Base-by-base conservation (phyloP, 225 moss, liverwort and hornwort species). In the Pseudisothecium myosuroides region DNA sequence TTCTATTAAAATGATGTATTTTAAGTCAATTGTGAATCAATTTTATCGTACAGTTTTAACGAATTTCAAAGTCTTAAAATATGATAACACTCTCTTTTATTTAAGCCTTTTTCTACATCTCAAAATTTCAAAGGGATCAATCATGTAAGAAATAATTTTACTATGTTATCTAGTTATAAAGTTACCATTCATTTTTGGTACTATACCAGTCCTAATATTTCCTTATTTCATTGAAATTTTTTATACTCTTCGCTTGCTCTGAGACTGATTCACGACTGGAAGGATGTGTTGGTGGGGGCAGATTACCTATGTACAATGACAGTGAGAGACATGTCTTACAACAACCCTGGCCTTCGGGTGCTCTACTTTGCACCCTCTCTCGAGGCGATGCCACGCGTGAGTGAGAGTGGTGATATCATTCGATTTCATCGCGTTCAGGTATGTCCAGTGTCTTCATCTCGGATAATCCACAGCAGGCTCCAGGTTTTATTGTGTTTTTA, bases 361-460 rank as follows among this genome's bases (percentile, higher is more conserved):
- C 93, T 92, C 72, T 96, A 88, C 87, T 90, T 98, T 84, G 92
- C 94, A 75, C 92, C 95, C 50, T 58, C 75, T 80, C 50, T 91
- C 45, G 89, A 92, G 6, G 89, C 47, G 82, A 92, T 94, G 82
- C 98, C 98, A 13, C 75, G 89, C 37, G 98, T 97, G 71, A 92
- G 89, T 68, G 76, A 84, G 24, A 92, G 92, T 74, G 98, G 98
- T 83, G 98, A 98, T 87, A 94, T 98, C n/a, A 94, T 98, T 87
- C 92, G 98, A 56, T 94, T 98, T 81, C 98, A 98, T 91, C 94
- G 98, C 87, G 91, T 97, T 87, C 75, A 88, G 94, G 98, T 97
- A 64, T 88, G 62, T 87, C 63, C 58, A 78, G 58, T 47, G 28
- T 50, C 66, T 59, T 81, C 90, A 52, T 83, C 43, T 62, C 36